Evolutionary conservation across 805 yeast genomes (phyloP).

Genomic region (Barnettozyma californica): DNA sequence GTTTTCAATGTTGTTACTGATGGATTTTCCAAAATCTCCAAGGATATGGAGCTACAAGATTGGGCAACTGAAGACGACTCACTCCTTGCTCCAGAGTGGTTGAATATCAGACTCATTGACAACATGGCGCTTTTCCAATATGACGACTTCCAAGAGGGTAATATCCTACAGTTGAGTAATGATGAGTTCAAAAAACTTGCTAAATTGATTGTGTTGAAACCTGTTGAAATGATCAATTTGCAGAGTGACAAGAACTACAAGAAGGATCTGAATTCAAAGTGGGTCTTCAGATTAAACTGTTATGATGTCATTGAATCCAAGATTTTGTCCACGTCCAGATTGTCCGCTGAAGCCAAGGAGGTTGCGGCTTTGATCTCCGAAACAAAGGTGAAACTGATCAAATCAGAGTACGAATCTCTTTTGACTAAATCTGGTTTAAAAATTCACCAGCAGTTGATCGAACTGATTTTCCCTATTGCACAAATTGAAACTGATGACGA

Average conservation of each 20-base stretch:
- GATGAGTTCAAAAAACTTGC: constrained; percentile 34
- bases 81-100: constrained; percentile 80
- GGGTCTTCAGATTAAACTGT: constrained; percentile 50
- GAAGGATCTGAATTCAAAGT: constrained; percentile 24
- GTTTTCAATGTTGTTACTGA: constrained; percentile 35
- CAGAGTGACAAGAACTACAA: constrained; percentile 26
- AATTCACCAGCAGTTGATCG: constrained; percentile 58
- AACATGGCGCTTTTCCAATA: constrained; percentile 44
- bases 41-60: constrained; percentile 23
- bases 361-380: constrained; percentile 30
- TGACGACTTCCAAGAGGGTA: constrained; percentile 10
- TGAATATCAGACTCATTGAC: constrained; percentile 57
- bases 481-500: constrained; percentile 49
- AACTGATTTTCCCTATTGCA: constrained; percentile 64
- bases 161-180: constrained; percentile 36
- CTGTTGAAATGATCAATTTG: constrained; percentile 26
- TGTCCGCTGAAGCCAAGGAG: constrained; percentile 29
- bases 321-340: constrained; percentile 41
- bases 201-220: constrained; percentile 37
- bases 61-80: constrained; percentile 40
- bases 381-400: constrained; percentile 35
- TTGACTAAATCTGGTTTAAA: constrained; percentile 48
- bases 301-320: constrained; percentile 53
- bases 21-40: constrained; percentile 25
- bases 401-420: constrained; percentile 41